phyloP scores from a whole-genome alignment of 768 basidiomycete species.

The Cyclocybe aegerita region DNA sequence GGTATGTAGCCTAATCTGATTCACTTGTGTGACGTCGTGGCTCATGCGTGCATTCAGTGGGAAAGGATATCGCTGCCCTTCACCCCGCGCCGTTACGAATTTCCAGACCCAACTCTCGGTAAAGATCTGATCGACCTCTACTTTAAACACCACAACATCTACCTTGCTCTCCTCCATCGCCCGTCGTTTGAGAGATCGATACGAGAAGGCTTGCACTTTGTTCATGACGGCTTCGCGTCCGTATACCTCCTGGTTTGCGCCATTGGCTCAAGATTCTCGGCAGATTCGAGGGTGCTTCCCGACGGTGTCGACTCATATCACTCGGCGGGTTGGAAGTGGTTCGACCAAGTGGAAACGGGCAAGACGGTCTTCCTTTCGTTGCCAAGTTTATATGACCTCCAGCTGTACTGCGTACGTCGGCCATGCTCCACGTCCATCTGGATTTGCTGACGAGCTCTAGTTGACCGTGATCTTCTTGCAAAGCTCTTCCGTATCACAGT shows the following conservation, averaged over 20 bases:
- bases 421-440: not conserved
- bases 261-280: slow-evolving; percentile 47
- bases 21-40: too few relatives aligned
- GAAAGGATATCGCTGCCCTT: not conserved
- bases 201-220: slow-evolving; percentile 42
- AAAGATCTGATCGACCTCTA: slow-evolving; percentile 36
- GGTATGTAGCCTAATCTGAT: not conserved
- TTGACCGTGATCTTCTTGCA: slow-evolving; percentile 43
- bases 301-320: slow-evolving; percentile 30
- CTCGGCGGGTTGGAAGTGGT: slow-evolving; percentile 55
- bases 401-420: slow-evolving; percentile 49
- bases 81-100: slow-evolving; percentile 28
- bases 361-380: slow-evolving; percentile 53
- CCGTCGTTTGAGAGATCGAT: slow-evolving; percentile 56
- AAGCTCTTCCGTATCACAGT: slow-evolving; percentile 49
- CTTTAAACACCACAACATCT: slow-evolving; percentile 49
- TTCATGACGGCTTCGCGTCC: slow-evolving; percentile 46
- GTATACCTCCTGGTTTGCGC: slow-evolving; percentile 67
- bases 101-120: slow-evolving; percentile 23
- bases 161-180: slow-evolving; percentile 63
- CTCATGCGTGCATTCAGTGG: not conserved
- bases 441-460: slow-evolving; percentile 23
- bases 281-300: slow-evolving; percentile 50
- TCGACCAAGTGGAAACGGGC: slow-evolving; percentile 55
- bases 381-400: slow-evolving; percentile 68